phyloP scores from a whole-genome alignment of 108 stramenopile species.

The Schizochytrium sp. region DNA sequence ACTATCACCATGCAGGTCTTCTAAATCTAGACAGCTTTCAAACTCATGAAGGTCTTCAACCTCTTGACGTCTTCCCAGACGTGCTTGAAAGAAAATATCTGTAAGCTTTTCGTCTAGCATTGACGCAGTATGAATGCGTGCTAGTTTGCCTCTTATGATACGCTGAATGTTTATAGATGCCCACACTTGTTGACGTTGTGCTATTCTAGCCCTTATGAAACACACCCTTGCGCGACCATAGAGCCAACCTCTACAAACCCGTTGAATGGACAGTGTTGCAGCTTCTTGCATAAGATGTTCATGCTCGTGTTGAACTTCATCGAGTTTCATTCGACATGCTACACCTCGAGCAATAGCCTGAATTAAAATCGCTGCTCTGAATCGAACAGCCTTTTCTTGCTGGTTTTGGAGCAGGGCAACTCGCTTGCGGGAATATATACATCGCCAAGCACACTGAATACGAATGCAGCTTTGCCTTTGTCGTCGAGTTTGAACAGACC shows the following conservation, averaged over 20 bases:
- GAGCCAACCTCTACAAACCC: constrained; percentile 31
- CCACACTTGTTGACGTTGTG: background rate
- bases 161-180: background rate
- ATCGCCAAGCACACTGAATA: constrained; percentile 9
- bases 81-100: constrained; percentile 36
- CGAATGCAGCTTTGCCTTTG: background rate
- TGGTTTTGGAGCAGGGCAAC: background rate
- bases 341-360: constrained; percentile 46
- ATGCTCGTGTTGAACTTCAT: constrained; percentile 11
- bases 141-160: constrained; percentile 9
- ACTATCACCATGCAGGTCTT: constrained; percentile 23
- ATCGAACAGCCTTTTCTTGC: no score
- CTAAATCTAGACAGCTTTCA: background rate
- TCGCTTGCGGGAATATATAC: background rate
- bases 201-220: background rate
- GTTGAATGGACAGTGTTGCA: constrained; percentile 5
- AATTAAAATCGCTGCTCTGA: background rate
- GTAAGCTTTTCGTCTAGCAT: background rate
- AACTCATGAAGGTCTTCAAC: constrained; percentile 48
- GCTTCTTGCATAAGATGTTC: background rate
- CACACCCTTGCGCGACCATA: constrained; percentile 16
- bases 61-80: constrained; percentile 20
- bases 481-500: background rate
- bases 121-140: background rate
- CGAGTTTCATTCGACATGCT: background rate